phyloP scores from a whole-genome alignment of 2,329 filamentous ascomycete species.

The Colletotrichum gloeosporioides region DNA sequence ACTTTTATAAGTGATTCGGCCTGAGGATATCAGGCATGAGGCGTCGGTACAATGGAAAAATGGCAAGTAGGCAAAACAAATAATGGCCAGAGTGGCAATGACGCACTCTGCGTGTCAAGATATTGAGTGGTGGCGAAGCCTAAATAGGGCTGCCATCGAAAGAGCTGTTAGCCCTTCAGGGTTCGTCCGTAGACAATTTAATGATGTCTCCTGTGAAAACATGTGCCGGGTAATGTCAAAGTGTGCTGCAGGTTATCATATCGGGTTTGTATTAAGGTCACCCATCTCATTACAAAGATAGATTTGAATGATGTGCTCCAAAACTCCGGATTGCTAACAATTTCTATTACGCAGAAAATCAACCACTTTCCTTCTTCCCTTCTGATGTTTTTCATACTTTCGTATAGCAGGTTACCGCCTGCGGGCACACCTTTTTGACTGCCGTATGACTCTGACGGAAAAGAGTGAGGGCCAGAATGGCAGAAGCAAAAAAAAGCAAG shows the following conservation, averaged over 20 bases:
- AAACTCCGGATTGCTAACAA: neutral
- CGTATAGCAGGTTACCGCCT: too few relatives aligned
- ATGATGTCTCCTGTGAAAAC: neutral
- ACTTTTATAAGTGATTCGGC: slow-evolving; percentile 19
- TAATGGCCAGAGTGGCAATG: neutral
- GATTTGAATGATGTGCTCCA: neutral
- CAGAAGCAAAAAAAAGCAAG: too few relatives aligned
- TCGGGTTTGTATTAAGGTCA: neutral
- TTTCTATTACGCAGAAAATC: neutral
- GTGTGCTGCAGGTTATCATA: neutral
- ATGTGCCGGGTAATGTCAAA: neutral
- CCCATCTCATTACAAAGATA: neutral
- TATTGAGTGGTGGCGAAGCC: neutral
- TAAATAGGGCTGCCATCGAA: neutral
- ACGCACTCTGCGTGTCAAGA: neutral
- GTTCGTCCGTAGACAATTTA: slow-evolving; percentile 1
- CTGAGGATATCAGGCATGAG: slow-evolving; percentile 10
- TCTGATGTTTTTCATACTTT: too few relatives aligned
- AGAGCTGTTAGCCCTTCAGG: neutral
- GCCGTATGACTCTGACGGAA: too few relatives aligned
- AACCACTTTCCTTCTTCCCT: neutral
- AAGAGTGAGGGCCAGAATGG: too few relatives aligned
- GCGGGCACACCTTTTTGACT: too few relatives aligned
- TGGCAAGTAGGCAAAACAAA: slow-evolving; percentile 16
- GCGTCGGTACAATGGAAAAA: slow-evolving; percentile 15